A percentile compares a stretch with the other conserved stretches of the same genome.
These are phyloP conservation scores for Carex pumila DNA, from an alignment of 176 grass and related monocot species.

Conservation along the genomic window DNA sequence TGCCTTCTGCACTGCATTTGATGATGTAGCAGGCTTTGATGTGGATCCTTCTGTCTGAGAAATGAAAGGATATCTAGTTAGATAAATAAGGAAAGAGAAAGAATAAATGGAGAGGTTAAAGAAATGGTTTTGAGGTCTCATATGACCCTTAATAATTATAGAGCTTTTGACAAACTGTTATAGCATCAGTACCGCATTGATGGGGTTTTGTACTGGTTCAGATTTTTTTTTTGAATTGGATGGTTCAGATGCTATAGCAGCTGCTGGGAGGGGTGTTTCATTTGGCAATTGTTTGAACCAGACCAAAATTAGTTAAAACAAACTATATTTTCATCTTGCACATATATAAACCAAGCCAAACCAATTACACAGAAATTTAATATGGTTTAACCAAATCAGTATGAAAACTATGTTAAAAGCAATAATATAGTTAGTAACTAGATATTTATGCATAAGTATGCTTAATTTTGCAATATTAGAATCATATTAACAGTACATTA, in stretches of 20 bases:
- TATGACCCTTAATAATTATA: neutral
- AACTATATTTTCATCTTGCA: neutral
- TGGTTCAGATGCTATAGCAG: neutral
- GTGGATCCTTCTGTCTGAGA: slow-evolving; percentile 10
- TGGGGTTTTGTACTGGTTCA: neutral
- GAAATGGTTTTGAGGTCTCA: neutral
- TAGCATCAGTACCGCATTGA: neutral
- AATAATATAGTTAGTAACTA: neutral
- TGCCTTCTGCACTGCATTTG: slow-evolving; percentile 63
- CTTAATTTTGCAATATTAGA: neutral
- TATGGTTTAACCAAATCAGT: neutral
- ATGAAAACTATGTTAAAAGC: neutral
- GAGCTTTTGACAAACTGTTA: neutral
- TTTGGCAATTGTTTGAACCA: neutral
- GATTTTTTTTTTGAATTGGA: neutral
- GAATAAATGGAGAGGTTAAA: neutral
- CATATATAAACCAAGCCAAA: neutral
- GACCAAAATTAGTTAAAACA: neutral
- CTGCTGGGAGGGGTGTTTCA: neutral
- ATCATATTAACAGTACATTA: neutral
- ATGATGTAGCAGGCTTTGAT: slow-evolving; percentile 17
- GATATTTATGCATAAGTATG: neutral
- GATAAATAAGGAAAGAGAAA: neutral
- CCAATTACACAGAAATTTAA: neutral
- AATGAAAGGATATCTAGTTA: neutral